Evolutionary conservation across 2,329 filamentous ascomycete genomes (phyloP).

Genomic region (Knoxdaviesia capensis): DNA sequence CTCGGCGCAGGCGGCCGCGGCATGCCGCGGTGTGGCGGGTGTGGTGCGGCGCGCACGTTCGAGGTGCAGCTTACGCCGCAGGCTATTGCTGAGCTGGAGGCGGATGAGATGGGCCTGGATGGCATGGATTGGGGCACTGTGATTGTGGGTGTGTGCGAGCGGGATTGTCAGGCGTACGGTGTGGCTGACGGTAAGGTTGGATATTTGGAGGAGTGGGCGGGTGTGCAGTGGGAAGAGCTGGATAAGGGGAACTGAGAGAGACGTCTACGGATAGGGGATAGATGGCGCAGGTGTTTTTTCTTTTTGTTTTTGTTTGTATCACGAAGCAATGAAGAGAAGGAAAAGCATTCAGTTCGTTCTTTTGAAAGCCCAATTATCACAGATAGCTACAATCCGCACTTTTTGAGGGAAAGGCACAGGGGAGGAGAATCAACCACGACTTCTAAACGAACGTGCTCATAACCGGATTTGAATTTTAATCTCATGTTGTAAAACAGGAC

Average conservation of each 20-base stretch:
- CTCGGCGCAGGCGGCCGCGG: constrained; percentile 23
- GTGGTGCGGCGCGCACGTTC: constrained; percentile 57
- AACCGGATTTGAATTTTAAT: not conserved
- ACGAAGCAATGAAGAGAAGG: not conserved
- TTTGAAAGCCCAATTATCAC: too few relatives aligned
- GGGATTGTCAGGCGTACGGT: constrained; percentile 49
- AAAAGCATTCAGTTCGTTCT: too few relatives aligned
- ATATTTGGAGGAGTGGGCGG: constrained; percentile 91
- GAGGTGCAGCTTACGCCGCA: constrained; percentile 87
- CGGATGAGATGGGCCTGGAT: constrained; percentile 47
- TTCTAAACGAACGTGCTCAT: not conserved
- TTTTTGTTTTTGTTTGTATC: constrained; percentile 1
- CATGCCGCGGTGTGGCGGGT: constrained; percentile 60
- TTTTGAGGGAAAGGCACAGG: too few relatives aligned
- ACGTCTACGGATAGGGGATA: not conserved
- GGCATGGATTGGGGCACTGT: constrained; percentile 99
- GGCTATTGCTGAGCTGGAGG: constrained; percentile 74
- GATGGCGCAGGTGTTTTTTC: not conserved
- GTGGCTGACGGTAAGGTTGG: constrained; percentile 42
- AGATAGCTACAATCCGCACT: too few relatives aligned
- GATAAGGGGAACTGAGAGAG: constrained; percentile 14
- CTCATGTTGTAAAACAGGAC: not conserved
- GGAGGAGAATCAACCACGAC: not conserved
- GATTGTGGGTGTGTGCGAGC: constrained; percentile 65
- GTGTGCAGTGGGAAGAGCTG: constrained; percentile 91